These are phyloP conservation scores for Boehmeria nivea DNA, from an alignment of 306 rosid genomes.

Conservation along the genomic window DNA sequence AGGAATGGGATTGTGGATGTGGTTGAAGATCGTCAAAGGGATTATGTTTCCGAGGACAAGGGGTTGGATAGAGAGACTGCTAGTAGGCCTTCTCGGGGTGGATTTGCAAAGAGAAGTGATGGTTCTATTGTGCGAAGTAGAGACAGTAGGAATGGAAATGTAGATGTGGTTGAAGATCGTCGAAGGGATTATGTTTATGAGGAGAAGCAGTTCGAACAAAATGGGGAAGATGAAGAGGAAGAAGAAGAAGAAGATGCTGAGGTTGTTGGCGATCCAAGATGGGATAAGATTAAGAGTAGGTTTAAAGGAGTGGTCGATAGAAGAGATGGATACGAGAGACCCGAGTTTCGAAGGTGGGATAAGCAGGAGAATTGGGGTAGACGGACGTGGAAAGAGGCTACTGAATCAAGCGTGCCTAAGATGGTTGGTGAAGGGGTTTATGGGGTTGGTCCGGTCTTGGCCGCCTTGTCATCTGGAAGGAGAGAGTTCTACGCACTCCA, in stretches of 20 bases:
- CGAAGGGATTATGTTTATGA: constrained; percentile 20
- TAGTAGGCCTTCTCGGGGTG: constrained; percentile 48
- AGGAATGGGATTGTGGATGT: too few species aligned
- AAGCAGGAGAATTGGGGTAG: constrained; percentile 78
- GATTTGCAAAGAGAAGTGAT: constrained; percentile 35
- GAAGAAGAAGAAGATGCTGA: constrained; percentile 51
- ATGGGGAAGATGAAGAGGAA: constrained; percentile 33
- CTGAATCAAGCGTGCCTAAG: constrained; percentile 69
- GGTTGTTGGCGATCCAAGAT: constrained; percentile 64
- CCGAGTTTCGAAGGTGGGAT: constrained; percentile 66
- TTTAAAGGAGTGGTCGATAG: constrained; percentile 44
- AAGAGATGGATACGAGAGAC: constrained; percentile 44
- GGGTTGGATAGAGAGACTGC: constrained; percentile 28
- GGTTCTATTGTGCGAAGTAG: constrained; percentile 15
- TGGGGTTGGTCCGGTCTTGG: constrained; percentile 95
- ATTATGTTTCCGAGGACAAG: constrained; percentile 19
- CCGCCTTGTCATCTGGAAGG: constrained; percentile 83
- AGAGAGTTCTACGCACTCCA: constrained; percentile 84
- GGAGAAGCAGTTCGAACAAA: constrained; percentile 20
- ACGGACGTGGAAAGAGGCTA: constrained; percentile 85
- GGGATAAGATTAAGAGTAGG: constrained; percentile 64
- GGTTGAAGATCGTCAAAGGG: constrained; percentile 29
- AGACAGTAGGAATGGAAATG: constrained; percentile 4
- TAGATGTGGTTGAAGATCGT: constrained; percentile 25
- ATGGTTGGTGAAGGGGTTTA: constrained; percentile 84